phyloP scores from a whole-genome alignment of 345 rosid genomes.

The Gossypium anomalum region DNA sequence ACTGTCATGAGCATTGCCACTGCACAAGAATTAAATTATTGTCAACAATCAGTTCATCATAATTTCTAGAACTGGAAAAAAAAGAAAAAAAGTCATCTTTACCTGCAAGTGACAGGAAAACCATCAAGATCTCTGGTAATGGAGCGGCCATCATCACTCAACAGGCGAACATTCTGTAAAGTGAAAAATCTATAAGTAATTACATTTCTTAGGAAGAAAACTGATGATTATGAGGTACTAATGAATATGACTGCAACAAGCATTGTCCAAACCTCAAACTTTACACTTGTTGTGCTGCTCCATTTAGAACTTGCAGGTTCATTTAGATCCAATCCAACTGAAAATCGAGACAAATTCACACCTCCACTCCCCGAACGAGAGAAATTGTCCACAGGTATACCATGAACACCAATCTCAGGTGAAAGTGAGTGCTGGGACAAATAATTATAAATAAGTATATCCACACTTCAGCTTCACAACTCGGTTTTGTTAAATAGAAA shows the following conservation, averaged over 20 bases:
- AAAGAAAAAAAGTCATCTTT: conserved; percentile 10
- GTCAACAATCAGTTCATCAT: conserved; percentile 25
- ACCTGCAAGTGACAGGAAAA: conserved; percentile 91
- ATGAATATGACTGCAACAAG: conserved; percentile 9
- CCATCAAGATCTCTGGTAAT: conserved; percentile 84
- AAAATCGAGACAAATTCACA: conserved; percentile 77
- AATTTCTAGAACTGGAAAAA: conserved; percentile 13
- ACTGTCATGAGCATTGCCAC: conserved; percentile 71
- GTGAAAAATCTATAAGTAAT: conserved; percentile 12
- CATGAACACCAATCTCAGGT: conserved; percentile 92
- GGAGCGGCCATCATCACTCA: conserved; percentile 85
- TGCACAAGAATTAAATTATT: conserved; percentile 41
- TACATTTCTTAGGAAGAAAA: conserved; percentile 7
- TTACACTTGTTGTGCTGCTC: conserved; percentile 85
- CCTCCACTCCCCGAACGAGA: conserved; percentile 87
- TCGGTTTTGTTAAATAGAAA: background rate
- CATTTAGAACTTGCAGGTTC: conserved; percentile 84
- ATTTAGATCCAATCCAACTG: conserved; percentile 72
- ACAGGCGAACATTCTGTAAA: conserved; percentile 68
- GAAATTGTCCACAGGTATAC: conserved; percentile 70
- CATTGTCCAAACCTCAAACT: conserved; percentile 60
- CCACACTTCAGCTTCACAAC: background rate
- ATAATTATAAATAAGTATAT: conserved; percentile 8
- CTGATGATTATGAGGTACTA: background rate
- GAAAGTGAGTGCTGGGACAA: conserved; percentile 75